Percentiles rank a stretch among this genome's conserved stretches.
Conservation (phyloP, 2,329 filamentous ascomycete species). For the Sporothrix brasiliensis region DNA sequence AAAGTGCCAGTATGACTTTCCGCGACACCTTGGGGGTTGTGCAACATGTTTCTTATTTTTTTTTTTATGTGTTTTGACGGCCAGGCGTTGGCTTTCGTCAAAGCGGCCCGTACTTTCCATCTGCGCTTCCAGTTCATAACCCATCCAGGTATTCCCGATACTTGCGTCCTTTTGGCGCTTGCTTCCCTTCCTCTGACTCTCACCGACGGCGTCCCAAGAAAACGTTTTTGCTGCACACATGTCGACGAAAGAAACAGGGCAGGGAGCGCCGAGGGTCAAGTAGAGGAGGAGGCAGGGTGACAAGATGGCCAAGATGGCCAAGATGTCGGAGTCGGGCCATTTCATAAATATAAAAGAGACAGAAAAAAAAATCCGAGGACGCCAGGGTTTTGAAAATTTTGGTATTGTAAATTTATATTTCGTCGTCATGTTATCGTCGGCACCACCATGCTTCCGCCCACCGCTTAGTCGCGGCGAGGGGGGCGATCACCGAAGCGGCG, state of each 20-base stretch:
- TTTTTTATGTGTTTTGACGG: constrained; percentile 22
- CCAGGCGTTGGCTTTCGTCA: not conserved
- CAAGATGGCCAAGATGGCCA: not conserved
- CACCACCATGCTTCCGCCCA: not conserved
- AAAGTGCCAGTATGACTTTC: constrained; percentile 60
- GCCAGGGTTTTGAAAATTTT: constrained; percentile 23
- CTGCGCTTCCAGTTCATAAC: not conserved
- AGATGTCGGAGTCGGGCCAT: constrained; percentile 8
- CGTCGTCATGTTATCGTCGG: not conserved
- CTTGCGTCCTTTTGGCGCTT: constrained; percentile 17
- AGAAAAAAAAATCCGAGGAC: constrained; percentile 24
- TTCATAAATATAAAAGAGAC: constrained; percentile 14
- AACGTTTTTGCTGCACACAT: constrained; percentile 28
- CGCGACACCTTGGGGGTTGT: constrained; percentile 78
- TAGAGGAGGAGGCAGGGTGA: not conserved
- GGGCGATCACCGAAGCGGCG: constrained; percentile 51
- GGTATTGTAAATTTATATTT: constrained; percentile 17
- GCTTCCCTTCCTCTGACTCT: not conserved
- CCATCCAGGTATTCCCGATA: not conserved
- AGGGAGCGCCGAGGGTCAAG: constrained; percentile 8
- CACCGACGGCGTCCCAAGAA: constrained; percentile 22
- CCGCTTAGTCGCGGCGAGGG: constrained; percentile 51
- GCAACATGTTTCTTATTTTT: constrained; percentile 45
- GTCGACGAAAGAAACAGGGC: constrained; percentile 19
- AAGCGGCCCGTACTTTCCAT: constrained; percentile 20